Base-by-base conservation (phyloP, 2,329 filamentous ascomycete genomes). In the Cryphonectria nitschkei region DNA sequence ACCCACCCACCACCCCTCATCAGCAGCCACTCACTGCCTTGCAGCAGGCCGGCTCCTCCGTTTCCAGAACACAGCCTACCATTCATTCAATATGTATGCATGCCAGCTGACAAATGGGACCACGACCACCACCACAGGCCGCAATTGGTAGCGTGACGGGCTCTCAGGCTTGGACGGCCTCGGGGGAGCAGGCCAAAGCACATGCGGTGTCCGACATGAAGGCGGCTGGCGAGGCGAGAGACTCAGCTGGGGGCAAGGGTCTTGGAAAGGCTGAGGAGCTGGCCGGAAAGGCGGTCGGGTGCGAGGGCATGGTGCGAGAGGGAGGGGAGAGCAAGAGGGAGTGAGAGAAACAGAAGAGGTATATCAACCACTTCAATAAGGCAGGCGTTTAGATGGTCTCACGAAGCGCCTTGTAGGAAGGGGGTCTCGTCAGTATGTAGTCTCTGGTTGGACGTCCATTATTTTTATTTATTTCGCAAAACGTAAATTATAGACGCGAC, bases 251-350 rank as follows among this genome's bases (percentile, higher is more conserved):
- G 26, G 26, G 79, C 7, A 81, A 86, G 60, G 90, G 90, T 0
- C 89, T 86, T 68, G 91, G 91, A 50, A 88, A 86, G 76, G 83
- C 84, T 2, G 91, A 93, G 78, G 87, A 92, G 82, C 77, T 89
- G 64, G 87, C 89, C 0, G 91, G 91, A 7, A 88, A 87, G 76
- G 80, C 86, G 0, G 85, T 88, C 0, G 90, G 91, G 0, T 93
- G 91, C 74, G 88, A 91, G 79, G 91, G 91, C 0, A 93, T 93
- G 91, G 82, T 87, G 79, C 84, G 85, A 68, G 89, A 92, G 78
- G 90, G 89, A 0, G 83, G 81, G 19, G 84, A 82, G 26, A 90
- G 79, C 68, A 80, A 78, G 73, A 77, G 80, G 61, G 63, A 72
- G n/a, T 68, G 16, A 29, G 32, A 22, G 32, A 22, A 50, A 16